Evolutionary conservation across 306 rosid genomes (phyloP).

Genomic region (Vigna reflexopilosa): DNA sequence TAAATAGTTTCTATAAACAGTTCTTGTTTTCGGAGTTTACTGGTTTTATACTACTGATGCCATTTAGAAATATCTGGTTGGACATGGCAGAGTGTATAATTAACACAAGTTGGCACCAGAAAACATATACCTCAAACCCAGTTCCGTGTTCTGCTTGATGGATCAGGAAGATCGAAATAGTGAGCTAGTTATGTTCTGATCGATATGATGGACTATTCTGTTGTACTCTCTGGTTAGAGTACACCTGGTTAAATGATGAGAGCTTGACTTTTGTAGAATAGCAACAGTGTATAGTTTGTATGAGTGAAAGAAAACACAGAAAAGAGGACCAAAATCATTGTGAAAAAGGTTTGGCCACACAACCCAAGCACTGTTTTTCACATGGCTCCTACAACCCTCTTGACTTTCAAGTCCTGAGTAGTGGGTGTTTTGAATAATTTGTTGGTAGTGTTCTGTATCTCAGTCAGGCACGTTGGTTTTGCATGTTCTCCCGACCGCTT

Average conservation of each 20-base stretch:
- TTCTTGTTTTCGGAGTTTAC: not conserved
- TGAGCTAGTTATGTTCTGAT: conserved; percentile 8
- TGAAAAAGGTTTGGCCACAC: conserved; percentile 52
- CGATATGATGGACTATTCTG: not conserved
- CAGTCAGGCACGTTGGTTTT: conserved; percentile 39
- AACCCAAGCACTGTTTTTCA: conserved; percentile 54
- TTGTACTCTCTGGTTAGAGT: not conserved
- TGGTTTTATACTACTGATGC: not conserved
- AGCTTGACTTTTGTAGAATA: conserved; percentile 39
- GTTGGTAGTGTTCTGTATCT: conserved; percentile 27
- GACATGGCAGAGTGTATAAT: not conserved
- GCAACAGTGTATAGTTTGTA: conserved; percentile 27
- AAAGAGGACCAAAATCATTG: conserved; percentile 54
- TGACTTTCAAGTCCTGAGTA: not conserved
- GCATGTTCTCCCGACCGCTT: conserved; percentile 44
- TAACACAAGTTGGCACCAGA: not conserved
- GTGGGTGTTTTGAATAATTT: conserved; percentile 25
- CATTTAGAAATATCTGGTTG: not conserved
- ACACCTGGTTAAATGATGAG: conserved; percentile 25
- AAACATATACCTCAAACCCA: conserved; percentile 42
- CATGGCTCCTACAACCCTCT: conserved; percentile 51
- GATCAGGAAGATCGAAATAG: not conserved
- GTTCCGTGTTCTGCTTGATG: not conserved
- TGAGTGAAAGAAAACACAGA: not conserved
- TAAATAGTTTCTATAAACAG: not conserved